Evolutionary conservation across 257 asterid genomes (phyloP), one percentile per base, ranked within the genome.

Genomic region (Solanum verrucosum): DNA sequence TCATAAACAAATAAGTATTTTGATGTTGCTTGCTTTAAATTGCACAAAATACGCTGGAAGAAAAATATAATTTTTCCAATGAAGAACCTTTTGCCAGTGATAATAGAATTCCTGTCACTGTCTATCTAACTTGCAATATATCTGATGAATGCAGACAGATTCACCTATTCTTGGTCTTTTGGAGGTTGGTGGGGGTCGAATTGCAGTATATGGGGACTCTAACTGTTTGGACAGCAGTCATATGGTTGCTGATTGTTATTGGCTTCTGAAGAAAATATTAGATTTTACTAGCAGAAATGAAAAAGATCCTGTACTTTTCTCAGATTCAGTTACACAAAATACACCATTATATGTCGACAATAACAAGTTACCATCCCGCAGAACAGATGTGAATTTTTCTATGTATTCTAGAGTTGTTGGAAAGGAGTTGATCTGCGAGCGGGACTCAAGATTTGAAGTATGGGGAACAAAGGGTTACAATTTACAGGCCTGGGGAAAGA

Each of bases 211-310:
- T 81, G 99, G 99, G 75, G 99, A 96, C 88, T 97, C 98, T 88
- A 97, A 97, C 91, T 96, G 98, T 89, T 92, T 97, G 93, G 99
- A 97, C 89, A 93, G 98, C 93, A 96, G 99, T 93, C 99, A 96
- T 89, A 97, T 97, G 98, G 98, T 97, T 85, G 94, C 98, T 77
- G 92, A 97, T 90, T 97, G 98, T 90, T 96, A 93, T 87, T 95
- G 98, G 98, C 99, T 96, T 89, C 93, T 97, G 90, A 96, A 96
- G 91, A 96, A 93, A 87, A 92, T 97, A 88, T 87, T 97, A 89
- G 97, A 94, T 87, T 96, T 95, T 90, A 94, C 98, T 25, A 90
- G 97, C 75, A 91, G 73, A 46, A 90, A 90, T 87, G 87, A 89
- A 79, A 95, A 89, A 91, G 98, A 95, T 90, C 95, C 94, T 37